phyloP scores from a whole-genome alignment of 2,329 filamentous ascomycete species.

The Penicillium sp. region DNA sequence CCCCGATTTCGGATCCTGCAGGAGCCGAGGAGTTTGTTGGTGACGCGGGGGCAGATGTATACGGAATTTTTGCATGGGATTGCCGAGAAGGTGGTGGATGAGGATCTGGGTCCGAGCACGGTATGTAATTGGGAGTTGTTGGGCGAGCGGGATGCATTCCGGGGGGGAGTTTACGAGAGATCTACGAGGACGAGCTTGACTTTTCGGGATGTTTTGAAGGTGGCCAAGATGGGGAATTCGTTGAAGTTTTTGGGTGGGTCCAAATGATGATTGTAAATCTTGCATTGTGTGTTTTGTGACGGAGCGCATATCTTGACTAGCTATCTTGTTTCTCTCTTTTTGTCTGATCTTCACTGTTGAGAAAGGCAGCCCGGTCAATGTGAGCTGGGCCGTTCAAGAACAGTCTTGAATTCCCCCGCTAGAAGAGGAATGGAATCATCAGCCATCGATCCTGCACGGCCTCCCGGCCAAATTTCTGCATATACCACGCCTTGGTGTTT shows the following conservation, averaged over 20 bases:
- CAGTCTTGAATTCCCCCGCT: slow-evolving; percentile 2
- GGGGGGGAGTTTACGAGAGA: slow-evolving; percentile 43
- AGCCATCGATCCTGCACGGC: slow-evolving; percentile 60
- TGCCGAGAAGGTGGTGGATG: slow-evolving; percentile 53
- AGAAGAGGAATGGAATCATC: slow-evolving; percentile 60
- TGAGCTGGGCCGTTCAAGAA: no score
- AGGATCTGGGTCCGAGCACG: slow-evolving; percentile 49
- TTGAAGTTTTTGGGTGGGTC: slow-evolving; percentile 48
- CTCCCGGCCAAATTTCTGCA: slow-evolving; percentile 63
- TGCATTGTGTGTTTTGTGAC: neutral
- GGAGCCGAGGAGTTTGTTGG: slow-evolving; percentile 67
- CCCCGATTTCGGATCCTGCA: slow-evolving; percentile 62
- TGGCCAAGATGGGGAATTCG: slow-evolving; percentile 66
- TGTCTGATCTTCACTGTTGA: neutral
- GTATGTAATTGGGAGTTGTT: slow-evolving; percentile 56
- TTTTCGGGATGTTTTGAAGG: slow-evolving; percentile 78
- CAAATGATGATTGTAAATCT: slow-evolving; percentile 9
- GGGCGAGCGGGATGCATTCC: slow-evolving; percentile 35
- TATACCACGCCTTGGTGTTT: slow-evolving; percentile 75
- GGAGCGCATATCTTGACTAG: neutral
- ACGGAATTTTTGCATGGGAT: slow-evolving; percentile 56
- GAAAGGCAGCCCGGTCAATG: no score
- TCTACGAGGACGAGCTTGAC: slow-evolving; percentile 55
- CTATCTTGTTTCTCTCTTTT: neutral
- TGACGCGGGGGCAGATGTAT: slow-evolving; percentile 52